Conservation (phyloP, 2,329 filamentous ascomycete species). For the Ophiostoma angusticollis region DNA sequence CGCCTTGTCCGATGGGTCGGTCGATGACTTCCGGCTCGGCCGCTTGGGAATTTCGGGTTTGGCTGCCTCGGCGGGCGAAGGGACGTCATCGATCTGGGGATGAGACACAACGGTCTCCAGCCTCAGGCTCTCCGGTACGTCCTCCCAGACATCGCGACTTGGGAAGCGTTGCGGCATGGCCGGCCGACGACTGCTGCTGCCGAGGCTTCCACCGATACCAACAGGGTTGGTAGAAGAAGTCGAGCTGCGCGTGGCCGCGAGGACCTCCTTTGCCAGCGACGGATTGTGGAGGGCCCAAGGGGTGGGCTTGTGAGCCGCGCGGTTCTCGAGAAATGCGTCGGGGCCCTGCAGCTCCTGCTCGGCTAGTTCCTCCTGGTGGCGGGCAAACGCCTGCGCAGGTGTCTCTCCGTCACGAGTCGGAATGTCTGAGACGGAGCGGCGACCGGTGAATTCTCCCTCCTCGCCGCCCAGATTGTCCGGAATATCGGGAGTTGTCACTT, state of each 20-base stretch:
- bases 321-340: constrained; percentile 16
- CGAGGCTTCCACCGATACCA: constrained; percentile 16
- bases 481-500: constrained; percentile 68
- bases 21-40: constrained; percentile 32
- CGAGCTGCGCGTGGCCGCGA: background rate
- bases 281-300: constrained; percentile 34
- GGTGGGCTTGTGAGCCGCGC: constrained; percentile 35
- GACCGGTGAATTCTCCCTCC: constrained; percentile 17
- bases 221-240: background rate
- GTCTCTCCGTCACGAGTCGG: constrained; percentile 35
- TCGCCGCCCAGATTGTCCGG: constrained; percentile 19
- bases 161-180: constrained; percentile 59
- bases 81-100: constrained; percentile 37
- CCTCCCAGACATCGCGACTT: constrained; percentile 90
- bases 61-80: constrained; percentile 25
- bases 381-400: constrained; percentile 52
- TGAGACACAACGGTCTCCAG: constrained; percentile 61
- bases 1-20: constrained; percentile 25
- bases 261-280: constrained; percentile 36
- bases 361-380: constrained; percentile 51
- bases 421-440: constrained; percentile 17
- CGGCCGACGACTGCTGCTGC: constrained; percentile 30
- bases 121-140: constrained; percentile 70
- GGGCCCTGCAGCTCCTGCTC: constrained; percentile 28
- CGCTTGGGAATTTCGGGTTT: constrained; percentile 52